phyloP scores from a whole-genome alignment of 2,329 filamentous ascomycete genomes.

The Trichoderma oligosporum region DNA sequence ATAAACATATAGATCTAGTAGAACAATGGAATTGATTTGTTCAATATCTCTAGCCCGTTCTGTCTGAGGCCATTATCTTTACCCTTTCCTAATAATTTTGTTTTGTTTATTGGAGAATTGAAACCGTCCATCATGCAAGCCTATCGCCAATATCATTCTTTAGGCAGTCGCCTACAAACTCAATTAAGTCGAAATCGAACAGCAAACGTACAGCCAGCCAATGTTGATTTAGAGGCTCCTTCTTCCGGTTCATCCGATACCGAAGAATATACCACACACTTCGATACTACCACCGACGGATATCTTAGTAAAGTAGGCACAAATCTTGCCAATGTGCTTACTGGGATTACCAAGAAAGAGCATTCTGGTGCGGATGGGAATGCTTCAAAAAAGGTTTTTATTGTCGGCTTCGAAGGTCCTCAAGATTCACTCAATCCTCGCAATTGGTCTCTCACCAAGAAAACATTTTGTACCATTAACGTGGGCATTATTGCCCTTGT shows the following conservation, averaged over 20 bases:
- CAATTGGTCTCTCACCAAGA: neutral
- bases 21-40: too few relatives aligned
- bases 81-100: too few relatives aligned
- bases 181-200: neutral
- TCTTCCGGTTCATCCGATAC: neutral
- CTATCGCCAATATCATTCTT: neutral
- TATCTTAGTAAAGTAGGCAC: neutral
- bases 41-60: too few relatives aligned
- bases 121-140: neutral
- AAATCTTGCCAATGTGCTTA: conserved; percentile 3
- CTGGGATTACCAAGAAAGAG: neutral
- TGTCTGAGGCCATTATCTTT: too few relatives aligned
- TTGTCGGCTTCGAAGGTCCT: conserved; percentile 2
- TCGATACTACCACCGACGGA: neutral
- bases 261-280: neutral
- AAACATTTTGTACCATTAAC: neutral
- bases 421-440: neutral
- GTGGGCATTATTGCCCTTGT: conserved; percentile 7
- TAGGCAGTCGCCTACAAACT: conserved; percentile 5
- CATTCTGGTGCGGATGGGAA: neutral
- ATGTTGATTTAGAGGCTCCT: neutral
- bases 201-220: neutral
- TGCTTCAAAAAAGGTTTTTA: neutral
- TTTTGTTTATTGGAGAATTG: too few relatives aligned
- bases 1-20: too few relatives aligned